Conservation (phyloP, 257 asterid species). For the Penstemon barbatus region DNA sequence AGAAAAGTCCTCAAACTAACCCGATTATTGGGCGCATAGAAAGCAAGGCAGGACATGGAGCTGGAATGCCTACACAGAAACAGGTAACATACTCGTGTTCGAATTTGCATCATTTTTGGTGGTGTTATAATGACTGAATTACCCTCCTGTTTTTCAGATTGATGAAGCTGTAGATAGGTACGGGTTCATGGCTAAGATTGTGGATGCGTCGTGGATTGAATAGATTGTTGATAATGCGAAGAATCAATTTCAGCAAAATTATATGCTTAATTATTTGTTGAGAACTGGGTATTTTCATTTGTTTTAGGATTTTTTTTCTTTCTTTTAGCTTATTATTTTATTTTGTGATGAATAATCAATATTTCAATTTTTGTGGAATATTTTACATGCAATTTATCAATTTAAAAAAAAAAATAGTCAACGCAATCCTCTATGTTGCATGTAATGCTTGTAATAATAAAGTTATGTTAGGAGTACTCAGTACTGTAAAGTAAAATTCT, state of each 20-base stretch:
- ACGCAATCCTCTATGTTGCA: too few relatives aligned
- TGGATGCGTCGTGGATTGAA: conserved; percentile 70
- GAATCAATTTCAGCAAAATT: not conserved
- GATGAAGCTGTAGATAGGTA: conserved; percentile 86
- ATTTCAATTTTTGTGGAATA: not conserved
- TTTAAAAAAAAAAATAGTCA: too few relatives aligned
- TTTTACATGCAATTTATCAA: not conserved
- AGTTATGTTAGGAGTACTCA: too few relatives aligned
- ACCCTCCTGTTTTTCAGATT: conserved; percentile 42
- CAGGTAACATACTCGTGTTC: conserved; percentile 35
- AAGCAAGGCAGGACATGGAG: conserved; percentile 93
- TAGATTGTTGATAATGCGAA: conserved; percentile 26
- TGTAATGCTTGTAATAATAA: too few relatives aligned
- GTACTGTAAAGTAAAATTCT: too few relatives aligned
- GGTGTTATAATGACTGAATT: not conserved
- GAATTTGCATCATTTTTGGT: not conserved
- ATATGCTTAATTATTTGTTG: not conserved
- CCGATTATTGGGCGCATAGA: conserved; percentile 82
- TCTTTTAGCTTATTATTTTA: not conserved
- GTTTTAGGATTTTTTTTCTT: not conserved
- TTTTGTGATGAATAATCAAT: not conserved
- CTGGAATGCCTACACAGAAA: conserved; percentile 90
- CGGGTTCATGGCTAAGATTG: conserved; percentile 78
- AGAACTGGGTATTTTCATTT: not conserved
- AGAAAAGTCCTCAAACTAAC: conserved; percentile 71